Evolutionary conservation across 805 yeast genomes (phyloP).

Genomic region (Candida hungchunana): DNA sequence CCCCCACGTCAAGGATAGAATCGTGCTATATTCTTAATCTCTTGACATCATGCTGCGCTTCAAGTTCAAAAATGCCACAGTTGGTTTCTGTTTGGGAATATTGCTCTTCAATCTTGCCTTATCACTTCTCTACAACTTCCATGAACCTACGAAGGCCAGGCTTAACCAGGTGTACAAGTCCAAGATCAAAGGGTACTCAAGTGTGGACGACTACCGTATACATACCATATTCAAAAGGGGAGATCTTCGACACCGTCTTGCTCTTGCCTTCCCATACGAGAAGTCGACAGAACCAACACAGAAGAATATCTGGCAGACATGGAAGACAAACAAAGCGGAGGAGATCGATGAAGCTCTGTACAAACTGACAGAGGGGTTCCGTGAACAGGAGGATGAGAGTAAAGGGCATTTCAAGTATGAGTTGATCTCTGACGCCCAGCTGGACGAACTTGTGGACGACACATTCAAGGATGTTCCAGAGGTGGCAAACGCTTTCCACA

Average conservation of each 20-base stretch:
- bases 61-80: slow-evolving; percentile 1
- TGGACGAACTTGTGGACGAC: slow-evolving; percentile 22
- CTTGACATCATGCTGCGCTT: slow-evolving; percentile 5
- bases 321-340: slow-evolving; percentile 31
- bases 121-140: slow-evolving; percentile 10
- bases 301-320: slow-evolving; percentile 45
- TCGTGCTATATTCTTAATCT: too few relatives aligned
- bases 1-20: too few relatives aligned
- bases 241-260: slow-evolving; percentile 11
- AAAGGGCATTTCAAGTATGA: slow-evolving; percentile 9
- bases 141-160: slow-evolving; percentile 4
- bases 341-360: slow-evolving; percentile 10
- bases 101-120: slow-evolving; percentile 1
- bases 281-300: slow-evolving; percentile 26
- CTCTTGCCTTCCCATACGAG: slow-evolving; percentile 15
- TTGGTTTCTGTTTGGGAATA: not conserved
- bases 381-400: slow-evolving; percentile 3
- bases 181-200: slow-evolving; percentile 7
- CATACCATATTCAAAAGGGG: slow-evolving; percentile 6
- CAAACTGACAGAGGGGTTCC: slow-evolving; percentile 9
- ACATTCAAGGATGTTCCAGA: slow-evolving; percentile 54
- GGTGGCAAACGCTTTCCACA: slow-evolving; percentile 66
- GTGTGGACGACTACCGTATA: slow-evolving; percentile 14
- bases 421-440: slow-evolving; percentile 33
- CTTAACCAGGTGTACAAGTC: slow-evolving; percentile 1